phyloP scores from a whole-genome alignment of 306 rosid species.

The Pueraria montana region DNA sequence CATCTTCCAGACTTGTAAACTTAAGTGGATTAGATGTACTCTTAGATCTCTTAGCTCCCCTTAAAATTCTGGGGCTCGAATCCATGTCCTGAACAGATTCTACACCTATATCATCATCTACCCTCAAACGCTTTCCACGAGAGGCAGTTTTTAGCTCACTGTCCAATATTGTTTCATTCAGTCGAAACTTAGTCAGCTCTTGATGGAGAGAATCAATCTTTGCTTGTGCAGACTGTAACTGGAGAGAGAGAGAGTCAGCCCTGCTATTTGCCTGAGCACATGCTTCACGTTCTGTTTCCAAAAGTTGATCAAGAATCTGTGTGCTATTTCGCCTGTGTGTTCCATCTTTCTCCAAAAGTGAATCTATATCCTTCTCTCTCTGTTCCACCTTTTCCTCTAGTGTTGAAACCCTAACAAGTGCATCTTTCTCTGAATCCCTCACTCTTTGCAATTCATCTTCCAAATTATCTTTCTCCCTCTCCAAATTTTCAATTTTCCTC shows the following conservation, averaged over 20 bases:
- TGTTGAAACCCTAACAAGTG: constrained; percentile 60
- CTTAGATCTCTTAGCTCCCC: constrained; percentile 71
- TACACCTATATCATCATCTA: constrained; percentile 66
- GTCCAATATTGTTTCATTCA: constrained; percentile 82
- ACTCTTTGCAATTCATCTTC: constrained; percentile 56
- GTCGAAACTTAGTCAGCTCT: constrained; percentile 71
- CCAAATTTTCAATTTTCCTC: constrained; percentile 73
- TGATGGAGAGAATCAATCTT: constrained; percentile 81
- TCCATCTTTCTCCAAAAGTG: constrained; percentile 68
- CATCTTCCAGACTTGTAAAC: constrained; percentile 64
- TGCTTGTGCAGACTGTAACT: constrained; percentile 79
- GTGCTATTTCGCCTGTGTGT: constrained; percentile 67
- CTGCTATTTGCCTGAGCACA: constrained; percentile 80
- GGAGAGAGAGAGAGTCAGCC: constrained; percentile 79
- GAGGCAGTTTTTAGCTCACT: constrained; percentile 72
- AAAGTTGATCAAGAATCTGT: constrained; percentile 72
- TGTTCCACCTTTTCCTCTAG: constrained; percentile 78
- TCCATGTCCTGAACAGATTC: constrained; percentile 82
- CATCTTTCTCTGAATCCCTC: constrained; percentile 70
- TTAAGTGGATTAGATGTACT: constrained; percentile 63
- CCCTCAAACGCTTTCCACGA: constrained; percentile 74
- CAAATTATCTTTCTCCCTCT: constrained; percentile 63
- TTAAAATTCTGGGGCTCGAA: constrained; percentile 56
- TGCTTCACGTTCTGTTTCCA: constrained; percentile 84
- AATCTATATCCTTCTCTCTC: constrained; percentile 80